Conservation (phyloP, 371 early-diverging fungal species). For the Mucor irregularis region DNA sequence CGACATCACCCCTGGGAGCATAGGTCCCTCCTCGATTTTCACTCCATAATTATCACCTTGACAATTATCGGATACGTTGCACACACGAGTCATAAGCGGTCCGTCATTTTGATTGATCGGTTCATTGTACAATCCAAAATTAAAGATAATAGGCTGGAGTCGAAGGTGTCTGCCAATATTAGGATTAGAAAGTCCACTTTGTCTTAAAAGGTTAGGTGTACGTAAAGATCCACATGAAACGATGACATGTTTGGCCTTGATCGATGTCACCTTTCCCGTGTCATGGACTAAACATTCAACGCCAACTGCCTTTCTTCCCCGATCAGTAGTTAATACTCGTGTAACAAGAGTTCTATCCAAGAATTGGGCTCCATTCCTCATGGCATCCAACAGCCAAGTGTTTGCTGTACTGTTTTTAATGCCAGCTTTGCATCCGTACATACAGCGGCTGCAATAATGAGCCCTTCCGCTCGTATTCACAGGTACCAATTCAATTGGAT, state of each 20-base stretch:
- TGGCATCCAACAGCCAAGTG: constrained; percentile 72
- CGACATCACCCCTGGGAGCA: constrained; percentile 46
- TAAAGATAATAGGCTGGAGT: constrained; percentile 42
- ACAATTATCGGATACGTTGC: constrained; percentile 8
- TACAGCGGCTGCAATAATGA: constrained; percentile 72
- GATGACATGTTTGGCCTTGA: constrained; percentile 57
- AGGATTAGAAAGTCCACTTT: constrained; percentile 64
- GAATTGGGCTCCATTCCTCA: constrained; percentile 56
- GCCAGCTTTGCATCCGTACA: constrained; percentile 66
- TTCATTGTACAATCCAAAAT: constrained; percentile 51
- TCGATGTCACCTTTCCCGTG: not conserved
- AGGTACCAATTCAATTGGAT: constrained; percentile 54
- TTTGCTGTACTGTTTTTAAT: constrained; percentile 67
- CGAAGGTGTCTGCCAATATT: constrained; percentile 62
- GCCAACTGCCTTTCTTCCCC: constrained; percentile 38
- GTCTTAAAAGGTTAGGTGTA: constrained; percentile 61
- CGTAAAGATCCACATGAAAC: constrained; percentile 65
- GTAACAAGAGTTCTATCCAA: constrained; percentile 58
- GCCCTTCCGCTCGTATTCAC: constrained; percentile 64
- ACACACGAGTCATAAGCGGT: constrained; percentile 55
- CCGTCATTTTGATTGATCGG: constrained; percentile 53
- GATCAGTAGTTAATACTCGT: constrained; percentile 44
- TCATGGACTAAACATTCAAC: constrained; percentile 36
- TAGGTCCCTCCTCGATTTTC: constrained; percentile 57
- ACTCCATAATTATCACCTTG: constrained; percentile 62